A percentile compares a stretch with the other conserved stretches of the same genome.
Evolutionary conservation across 352 stramenopile species (phyloP).

Genomic region (Globisporangium nunn): DNA sequence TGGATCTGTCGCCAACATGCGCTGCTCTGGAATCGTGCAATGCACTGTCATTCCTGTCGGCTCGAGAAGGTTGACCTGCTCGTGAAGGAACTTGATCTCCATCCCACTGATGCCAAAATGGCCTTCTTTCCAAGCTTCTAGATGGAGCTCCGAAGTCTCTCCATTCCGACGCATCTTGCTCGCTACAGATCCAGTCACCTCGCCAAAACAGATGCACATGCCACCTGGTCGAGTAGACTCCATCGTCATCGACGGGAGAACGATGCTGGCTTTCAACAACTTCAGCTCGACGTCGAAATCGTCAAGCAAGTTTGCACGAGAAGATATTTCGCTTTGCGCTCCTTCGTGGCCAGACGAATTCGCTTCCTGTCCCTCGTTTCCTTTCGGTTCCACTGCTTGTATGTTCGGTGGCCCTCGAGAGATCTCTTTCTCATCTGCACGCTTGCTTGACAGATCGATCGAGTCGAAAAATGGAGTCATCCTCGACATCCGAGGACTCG

Average conservation of each 20-base stretch:
- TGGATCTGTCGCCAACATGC: background rate
- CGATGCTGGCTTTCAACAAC: slow-evolving; percentile 11
- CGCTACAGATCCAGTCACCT: slow-evolving; percentile 9
- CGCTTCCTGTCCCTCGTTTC: background rate
- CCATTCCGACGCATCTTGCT: background rate
- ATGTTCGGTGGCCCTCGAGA: background rate
- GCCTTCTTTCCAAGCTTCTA: background rate
- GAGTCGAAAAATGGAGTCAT: slow-evolving; percentile 67
- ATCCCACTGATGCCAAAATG: slow-evolving; percentile 8
- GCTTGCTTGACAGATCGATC: slow-evolving; percentile 26
- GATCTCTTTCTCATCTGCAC: background rate
- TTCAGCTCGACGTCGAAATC: slow-evolving; percentile 23
- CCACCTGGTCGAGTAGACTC: slow-evolving; percentile 2
- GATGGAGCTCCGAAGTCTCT: background rate
- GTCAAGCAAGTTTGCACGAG: slow-evolving; percentile 6
- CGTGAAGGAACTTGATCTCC: slow-evolving; percentile 14
- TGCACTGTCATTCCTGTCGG: slow-evolving; percentile 4
- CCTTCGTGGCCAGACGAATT: background rate
- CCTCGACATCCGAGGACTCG: slow-evolving; percentile 14
- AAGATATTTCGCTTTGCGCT: background rate
- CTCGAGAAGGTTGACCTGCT: slow-evolving; percentile 13
- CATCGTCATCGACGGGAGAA: slow-evolving; percentile 6
- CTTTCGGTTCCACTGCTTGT: background rate
- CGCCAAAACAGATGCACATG: slow-evolving; percentile 11
- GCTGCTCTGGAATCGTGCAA: slow-evolving; percentile 4